These are phyloP conservation scores for Batrachochytrium dendrobatidis DNA, from an alignment of 371 early-diverging fungal species.

Conservation along the genomic window DNA sequence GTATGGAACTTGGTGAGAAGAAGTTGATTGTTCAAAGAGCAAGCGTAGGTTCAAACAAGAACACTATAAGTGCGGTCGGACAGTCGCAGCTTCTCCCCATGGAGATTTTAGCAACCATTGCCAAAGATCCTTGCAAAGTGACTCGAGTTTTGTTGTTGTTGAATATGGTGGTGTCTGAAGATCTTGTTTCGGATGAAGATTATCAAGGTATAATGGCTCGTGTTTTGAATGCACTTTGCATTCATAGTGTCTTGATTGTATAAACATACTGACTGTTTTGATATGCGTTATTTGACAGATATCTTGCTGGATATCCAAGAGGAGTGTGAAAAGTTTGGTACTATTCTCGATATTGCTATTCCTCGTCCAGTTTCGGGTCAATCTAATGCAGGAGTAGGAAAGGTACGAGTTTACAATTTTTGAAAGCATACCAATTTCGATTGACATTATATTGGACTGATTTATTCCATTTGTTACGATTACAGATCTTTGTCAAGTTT, in stretches of 20 bases:
- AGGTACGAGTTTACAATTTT: slow-evolving; percentile 42
- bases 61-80: slow-evolving; percentile 7
- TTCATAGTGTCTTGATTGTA: neutral
- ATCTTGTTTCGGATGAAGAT: slow-evolving; percentile 79
- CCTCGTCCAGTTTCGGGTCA: slow-evolving; percentile 65
- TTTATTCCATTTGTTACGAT: neutral
- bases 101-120: slow-evolving; percentile 3
- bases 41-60: slow-evolving; percentile 57
- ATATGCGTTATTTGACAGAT: slow-evolving; percentile 43
- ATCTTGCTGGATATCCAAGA: slow-evolving; percentile 86
- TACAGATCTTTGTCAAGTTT: slow-evolving; percentile 80
- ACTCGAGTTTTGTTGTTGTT: slow-evolving; percentile 77
- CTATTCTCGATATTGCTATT: slow-evolving; percentile 69
- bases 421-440: neutral
- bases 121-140: slow-evolving; percentile 43
- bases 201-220: slow-evolving; percentile 48
- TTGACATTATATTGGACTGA: neutral
- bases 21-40: slow-evolving; percentile 93
- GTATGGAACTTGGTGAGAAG: slow-evolving; percentile 90
- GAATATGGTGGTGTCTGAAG: slow-evolving; percentile 90
- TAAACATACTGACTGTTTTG: neutral
- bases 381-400: slow-evolving; percentile 68
- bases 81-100: slow-evolving; percentile 10
- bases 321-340: slow-evolving; percentile 84
- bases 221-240: neutral